Evolutionary conservation across 2,329 filamentous ascomycete species (phyloP), one percentile per base, ranked within the genome.

Genomic region (Microascus cirrosus): DNA sequence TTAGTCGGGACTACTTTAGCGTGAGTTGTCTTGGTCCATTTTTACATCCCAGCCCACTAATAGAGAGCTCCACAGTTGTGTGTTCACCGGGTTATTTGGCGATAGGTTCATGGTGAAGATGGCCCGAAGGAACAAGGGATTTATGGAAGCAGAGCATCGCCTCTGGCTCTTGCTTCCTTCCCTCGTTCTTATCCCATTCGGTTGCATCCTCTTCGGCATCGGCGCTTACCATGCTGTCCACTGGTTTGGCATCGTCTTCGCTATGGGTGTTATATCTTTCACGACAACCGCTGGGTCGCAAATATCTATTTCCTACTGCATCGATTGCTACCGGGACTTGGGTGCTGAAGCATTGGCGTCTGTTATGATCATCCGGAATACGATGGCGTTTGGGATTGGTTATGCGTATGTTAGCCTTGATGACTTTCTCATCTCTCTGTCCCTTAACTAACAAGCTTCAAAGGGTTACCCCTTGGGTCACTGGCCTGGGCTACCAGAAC

Each of bases 201-300:
- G 73, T 0, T 62, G 75, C 56, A 66, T 76, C 13, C 65, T 77
- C 3, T 79, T 75, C 76, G 77, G 77, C 34, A 74, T 78, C 0
- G 76, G 77, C 3, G 69, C 69, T 1, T 62, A 62, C 2, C 65
- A 68, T 39, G 48, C 63, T 4, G 59, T 71, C 15, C 70, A 70
- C 56, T 71, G 66, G 65, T 65, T 68, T 28, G 70, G 68, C 8
- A 60, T 71, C 12, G 60, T 68, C 1, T 64, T 71, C 42, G 70
- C 68, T 25, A 68, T 71, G 60, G 66, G 66, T 18, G 62, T 62
- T 7, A 62, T 65, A 1, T 65, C 66, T 0, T 67, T 67, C 11
- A 54, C 68, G 15, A 61, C 71, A 1, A 61, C 65, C 18, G 61
- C 71, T 15, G 65, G 63, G 28, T 63, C 67, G 20, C 59, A 62